Base-by-base conservation (phyloP, 148 eudicot genomes). In the Chenopodium quinoa region DNA sequence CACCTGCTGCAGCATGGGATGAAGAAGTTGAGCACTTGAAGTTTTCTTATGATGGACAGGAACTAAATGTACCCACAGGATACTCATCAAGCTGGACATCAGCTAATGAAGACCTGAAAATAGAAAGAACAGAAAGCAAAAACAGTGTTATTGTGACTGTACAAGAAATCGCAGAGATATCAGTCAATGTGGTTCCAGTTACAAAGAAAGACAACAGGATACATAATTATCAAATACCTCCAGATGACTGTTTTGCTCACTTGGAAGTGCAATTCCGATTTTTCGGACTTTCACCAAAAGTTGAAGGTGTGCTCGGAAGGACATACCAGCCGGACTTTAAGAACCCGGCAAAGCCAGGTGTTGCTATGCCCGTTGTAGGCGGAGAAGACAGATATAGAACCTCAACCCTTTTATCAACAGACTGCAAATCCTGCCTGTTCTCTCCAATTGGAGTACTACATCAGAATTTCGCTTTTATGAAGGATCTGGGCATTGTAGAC, bases 341-440 rank as follows among this genome's bases (percentile, higher is more conserved):
- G 73, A 93, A 87, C 78, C 91, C 91, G 0, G 98, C 91, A 0
- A 91, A 90, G 78, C 86, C 85, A 10, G 97, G 97, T 6, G 92
- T 89, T 2, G 93, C 91, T 4, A 91, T 92, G 94, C 89, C 93
- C 2, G 88, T 91, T 6, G 88, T 92, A 10, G 98, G 96, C 9
- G 94, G 93, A n/a, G 93, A 92, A 77, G 88, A 91, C 69, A 86
- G 81, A 76, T 93, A 91, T 73, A 86, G 80, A 77, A 91, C 93
- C 0, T 80, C 86, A 0, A 78, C 92, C 0, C 89, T 94, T 48
- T 31, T 90, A 4, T 83, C 91, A 22, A 79, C 91, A 44, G 91
- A 90, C 77, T 91, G 94, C 47, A 84, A 52, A 40, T 74, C 87
- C 77, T 91, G 91, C 82, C 14, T 85, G 22, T 92, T 84, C 50